Base-by-base conservation (phyloP, 257 asterid genomes). In the Nicotiana undulata region DNA sequence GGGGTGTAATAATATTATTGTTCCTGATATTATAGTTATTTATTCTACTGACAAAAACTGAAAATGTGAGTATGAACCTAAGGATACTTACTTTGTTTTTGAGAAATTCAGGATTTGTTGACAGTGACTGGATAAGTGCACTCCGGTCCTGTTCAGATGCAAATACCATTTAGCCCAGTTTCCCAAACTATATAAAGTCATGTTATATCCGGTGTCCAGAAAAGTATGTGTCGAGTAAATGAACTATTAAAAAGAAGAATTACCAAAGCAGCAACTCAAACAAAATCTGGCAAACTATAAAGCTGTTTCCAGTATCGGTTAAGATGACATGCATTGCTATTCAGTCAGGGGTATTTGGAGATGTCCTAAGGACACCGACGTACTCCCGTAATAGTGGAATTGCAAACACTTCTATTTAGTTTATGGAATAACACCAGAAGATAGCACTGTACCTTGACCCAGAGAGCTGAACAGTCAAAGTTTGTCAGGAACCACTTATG, bases 401-500 rank as follows among this genome's bases (percentile, higher is more conserved):
- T 15, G 63, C 79, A 9, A 0, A 7, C 63, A 74, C 7, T 72
- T 46, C 28, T 49, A 74, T 74, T 46, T 74, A 16, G 28, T 49
- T 49, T 74, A 74, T 26, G 22, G 44, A 74, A 49, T 24, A 63
- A 64, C 26, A 66, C 60, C 72, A 24, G 70, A 81, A 83, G 13
- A 83, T 26, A 60, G 79, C 15, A 40, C 60, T 83, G 76, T 89
- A 95, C 99, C 97, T 95, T 95, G 77, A 95, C 94, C 99, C 99
- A 95, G 61, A 95, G 96, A 53, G 93, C 91, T 7, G 99, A 92
- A 83, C 99, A 95, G 76, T 95, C 99, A 77, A 95, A 95, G 90
- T 95, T 95, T n/a, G 99, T 95, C 63, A 95, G 85, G 80, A 95
- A 90, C 97, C 98, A 95, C 85, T 95, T 95, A 81, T 95, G 98